These are phyloP conservation scores for Cladosporium halotolerans DNA, from an alignment of 2,329 filamentous ascomycete species.

Conservation along the genomic window DNA sequence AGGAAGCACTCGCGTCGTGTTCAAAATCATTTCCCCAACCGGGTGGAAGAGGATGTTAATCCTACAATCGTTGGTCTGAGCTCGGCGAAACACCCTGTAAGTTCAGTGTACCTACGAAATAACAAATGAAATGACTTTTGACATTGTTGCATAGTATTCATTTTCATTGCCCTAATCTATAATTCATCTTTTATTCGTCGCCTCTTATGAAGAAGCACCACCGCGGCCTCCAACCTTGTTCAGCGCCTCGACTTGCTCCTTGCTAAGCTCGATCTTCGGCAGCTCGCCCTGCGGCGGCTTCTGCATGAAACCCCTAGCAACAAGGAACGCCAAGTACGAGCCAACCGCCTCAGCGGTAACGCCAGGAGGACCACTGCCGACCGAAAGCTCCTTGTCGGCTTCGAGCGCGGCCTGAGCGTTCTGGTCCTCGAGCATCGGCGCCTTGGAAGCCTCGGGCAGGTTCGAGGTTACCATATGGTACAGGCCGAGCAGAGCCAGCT, in stretches of 20 bases:
- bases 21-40: no score
- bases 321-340: constrained; percentile 57
- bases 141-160: no score
- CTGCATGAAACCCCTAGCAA: constrained; percentile 57
- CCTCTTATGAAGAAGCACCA: constrained; percentile 15
- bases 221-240: constrained; percentile 50
- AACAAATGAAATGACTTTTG: no score
- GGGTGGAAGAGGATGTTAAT: no score
- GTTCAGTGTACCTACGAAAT: no score
- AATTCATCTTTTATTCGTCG: no score
- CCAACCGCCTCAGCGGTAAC: constrained; percentile 58
- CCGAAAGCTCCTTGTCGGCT: constrained; percentile 55
- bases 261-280: constrained; percentile 40
- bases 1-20: no score
- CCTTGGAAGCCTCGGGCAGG: constrained; percentile 62
- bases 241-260: constrained; percentile 45
- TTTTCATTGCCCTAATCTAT: no score
- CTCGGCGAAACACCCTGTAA: no score
- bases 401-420: constrained; percentile 62
- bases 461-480: constrained; percentile 68
- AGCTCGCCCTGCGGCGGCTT: constrained; percentile 35
- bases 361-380: constrained; percentile 38
- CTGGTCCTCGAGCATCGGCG: constrained; percentile 66
- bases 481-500: constrained; percentile 67
- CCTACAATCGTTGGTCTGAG: no score